phyloP scores from a whole-genome alignment of 805 yeast species.

The Zygosaccharomyces rouxii region DNA sequence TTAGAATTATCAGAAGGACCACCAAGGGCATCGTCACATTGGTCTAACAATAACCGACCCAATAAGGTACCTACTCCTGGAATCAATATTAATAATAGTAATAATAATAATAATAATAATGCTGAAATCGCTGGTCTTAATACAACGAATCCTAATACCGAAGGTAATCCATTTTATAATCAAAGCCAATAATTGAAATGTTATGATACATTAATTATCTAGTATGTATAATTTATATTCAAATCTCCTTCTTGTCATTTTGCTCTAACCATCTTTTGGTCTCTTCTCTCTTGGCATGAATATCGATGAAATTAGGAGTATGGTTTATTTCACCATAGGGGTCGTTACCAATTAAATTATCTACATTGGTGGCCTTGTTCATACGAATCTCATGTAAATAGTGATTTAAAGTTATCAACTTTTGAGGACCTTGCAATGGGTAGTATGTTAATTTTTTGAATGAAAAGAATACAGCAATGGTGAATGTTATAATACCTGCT shows the following conservation, averaged over 20 bases:
- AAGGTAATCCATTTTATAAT: constrained; percentile 14
- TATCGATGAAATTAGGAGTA: constrained; percentile 29
- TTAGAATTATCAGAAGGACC: constrained; percentile 12
- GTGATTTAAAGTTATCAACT: constrained; percentile 17
- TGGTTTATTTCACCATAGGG: constrained; percentile 30
- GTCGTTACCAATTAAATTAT: constrained; percentile 28
- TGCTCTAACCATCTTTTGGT: constrained; percentile 19
- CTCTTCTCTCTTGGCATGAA: constrained; percentile 24
- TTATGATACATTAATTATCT: not conserved
- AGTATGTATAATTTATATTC: constrained; percentile 5
- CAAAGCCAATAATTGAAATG: not conserved
- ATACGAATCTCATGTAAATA: constrained; percentile 30
- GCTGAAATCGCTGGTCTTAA: not conserved
- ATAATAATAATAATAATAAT: not conserved
- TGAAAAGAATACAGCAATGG: constrained; percentile 25
- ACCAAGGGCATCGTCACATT: constrained; percentile 12
- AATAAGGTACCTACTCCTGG: not conserved
- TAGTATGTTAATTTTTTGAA: constrained; percentile 24
- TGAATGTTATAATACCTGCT: constrained; percentile 23
- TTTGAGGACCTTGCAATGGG: constrained; percentile 20
- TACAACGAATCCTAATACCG: constrained; percentile 6
- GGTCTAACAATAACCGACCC: constrained; percentile 9
- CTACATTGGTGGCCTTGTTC: constrained; percentile 30
- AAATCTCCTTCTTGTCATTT: constrained; percentile 12
- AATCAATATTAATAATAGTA: not conserved